phyloP scores from a whole-genome alignment of 2,329 filamentous ascomycete species.

The Monosporascus sp. region DNA sequence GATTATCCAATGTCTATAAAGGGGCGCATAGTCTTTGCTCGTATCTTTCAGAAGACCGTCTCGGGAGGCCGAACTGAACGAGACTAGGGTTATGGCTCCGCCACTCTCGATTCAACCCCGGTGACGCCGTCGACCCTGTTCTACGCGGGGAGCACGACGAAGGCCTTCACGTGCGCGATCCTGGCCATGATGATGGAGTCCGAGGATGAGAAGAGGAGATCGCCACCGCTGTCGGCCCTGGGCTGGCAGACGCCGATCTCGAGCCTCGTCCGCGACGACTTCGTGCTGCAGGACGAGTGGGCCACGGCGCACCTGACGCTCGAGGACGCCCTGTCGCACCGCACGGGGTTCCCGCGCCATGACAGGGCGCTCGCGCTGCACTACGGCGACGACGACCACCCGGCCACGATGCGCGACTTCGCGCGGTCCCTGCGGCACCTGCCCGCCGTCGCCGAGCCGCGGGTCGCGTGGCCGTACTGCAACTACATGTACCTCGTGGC shows the following conservation, averaged over 20 bases:
- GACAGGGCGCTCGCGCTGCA: conserved; percentile 27
- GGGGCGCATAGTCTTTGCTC: neutral
- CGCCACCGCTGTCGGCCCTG: conserved; percentile 21
- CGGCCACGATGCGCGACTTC: conserved; percentile 29
- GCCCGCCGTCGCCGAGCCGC: conserved; percentile 36
- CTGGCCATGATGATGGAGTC: conserved; percentile 43
- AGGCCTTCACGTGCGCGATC: conserved; percentile 46
- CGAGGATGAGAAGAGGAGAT: conserved; percentile 25
- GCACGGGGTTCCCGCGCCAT: conserved; percentile 42
- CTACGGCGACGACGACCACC: conserved; percentile 26
- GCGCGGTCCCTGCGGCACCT: conserved; percentile 38
- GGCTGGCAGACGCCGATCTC: conserved; percentile 42
- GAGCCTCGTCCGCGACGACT: conserved; percentile 43
- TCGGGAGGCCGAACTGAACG: neutral
- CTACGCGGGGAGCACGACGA: conserved; percentile 49
- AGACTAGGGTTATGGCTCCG: conserved; percentile 37
- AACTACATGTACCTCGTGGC: conserved; percentile 48
- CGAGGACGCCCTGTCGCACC: conserved; percentile 48
- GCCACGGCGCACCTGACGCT: conserved; percentile 42
- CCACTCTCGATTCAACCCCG: conserved; percentile 30
- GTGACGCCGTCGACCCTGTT: conserved; percentile 45
- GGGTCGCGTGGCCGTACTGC: conserved; percentile 43
- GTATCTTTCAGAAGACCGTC: neutral
- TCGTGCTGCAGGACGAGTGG: conserved; percentile 35
- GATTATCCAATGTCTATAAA: no score